Evolutionary conservation across 2,329 filamentous ascomycete genomes (phyloP), one percentile per base, ranked within the genome.

Genomic region (Fusarium guadeloupense): DNA sequence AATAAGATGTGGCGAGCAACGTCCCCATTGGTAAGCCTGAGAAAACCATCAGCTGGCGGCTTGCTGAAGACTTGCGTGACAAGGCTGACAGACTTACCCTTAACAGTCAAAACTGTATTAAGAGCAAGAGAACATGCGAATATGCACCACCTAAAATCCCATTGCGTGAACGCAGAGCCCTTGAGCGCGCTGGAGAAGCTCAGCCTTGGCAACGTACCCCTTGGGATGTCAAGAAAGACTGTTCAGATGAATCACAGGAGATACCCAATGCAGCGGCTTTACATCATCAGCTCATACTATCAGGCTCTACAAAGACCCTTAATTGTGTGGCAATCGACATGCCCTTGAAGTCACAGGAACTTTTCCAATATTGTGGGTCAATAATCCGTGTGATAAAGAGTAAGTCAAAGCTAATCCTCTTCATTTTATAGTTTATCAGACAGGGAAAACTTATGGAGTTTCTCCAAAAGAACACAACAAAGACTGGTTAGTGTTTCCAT

Each of bases 281-380:
- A 9, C 23, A 30, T 8, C 35, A n/a, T 2, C 39, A 59, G 21
- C 31, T 59, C 31, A 4, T 44, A 4, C 26, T 53, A 14, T 53
- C 54, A 1, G 26, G 30, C 2, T 52, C 55, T 9, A 4, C 16
- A 2, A 21, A 28, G 8, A 59, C 30, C 8, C 3, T 53, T 2
- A 25, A 42, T 13, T 42, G 16, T 3, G n/a, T 59, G 3, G 17
- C 56, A 3, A 59, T 59, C 8, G 21, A 48, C 0, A 59, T 59
- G 56, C 56, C 56, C 2, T 14, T 59, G 10, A 35, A 39, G 26
- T 59, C 56, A 2, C 54, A 59, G 5, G 56, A 59, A 9, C 26
- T 59, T 6, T 59, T 59, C n/a, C 49, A 59, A 23, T 59, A 59
- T 4, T 59, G 56, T 59, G 21, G 5, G 47, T n/a, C n/a, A n/a